phyloP scores from a whole-genome alignment of 176 grass and related monocot species.

The Juncus inflexus region DNA sequence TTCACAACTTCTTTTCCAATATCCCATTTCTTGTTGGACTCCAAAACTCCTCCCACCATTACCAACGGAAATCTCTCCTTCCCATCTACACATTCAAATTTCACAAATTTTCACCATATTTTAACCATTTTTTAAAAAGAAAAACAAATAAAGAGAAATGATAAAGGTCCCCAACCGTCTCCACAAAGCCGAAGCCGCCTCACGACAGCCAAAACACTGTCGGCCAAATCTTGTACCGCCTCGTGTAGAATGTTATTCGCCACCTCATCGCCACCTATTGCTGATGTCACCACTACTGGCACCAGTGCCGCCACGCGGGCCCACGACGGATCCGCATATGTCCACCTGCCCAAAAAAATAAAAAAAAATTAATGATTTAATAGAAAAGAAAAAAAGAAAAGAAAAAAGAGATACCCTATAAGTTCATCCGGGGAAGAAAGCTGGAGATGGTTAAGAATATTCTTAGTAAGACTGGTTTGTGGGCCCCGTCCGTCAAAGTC shows the following conservation, averaged over 20 bases:
- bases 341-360: conserved; percentile 56
- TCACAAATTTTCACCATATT: conserved; percentile 14
- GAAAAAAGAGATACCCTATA: conserved; percentile 65
- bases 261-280: conserved; percentile 91
- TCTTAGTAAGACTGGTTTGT: conserved; percentile 66
- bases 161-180: conserved; percentile 45
- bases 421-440: conserved; percentile 96
- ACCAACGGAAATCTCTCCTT: conserved; percentile 80
- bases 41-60: conserved; percentile 92
- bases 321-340: conserved; percentile 97
- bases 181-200: conserved; percentile 76
- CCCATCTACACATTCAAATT: conserved; percentile 57
- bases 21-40: conserved; percentile 90
- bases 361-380: conserved; percentile 15
- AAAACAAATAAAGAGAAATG: conserved; percentile 3
- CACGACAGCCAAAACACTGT: conserved; percentile 90
- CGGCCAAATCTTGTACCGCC: conserved; percentile 77
- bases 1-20: conserved; percentile 75
- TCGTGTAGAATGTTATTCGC: conserved; percentile 88
- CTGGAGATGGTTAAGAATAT: conserved; percentile 62
- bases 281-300: conserved; percentile 85
- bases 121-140: not conserved
- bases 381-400: conserved; percentile 8
- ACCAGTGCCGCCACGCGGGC: conserved; percentile 96
- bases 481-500: conserved; percentile 85